Conservation (phyloP, 805 yeast genomes). For the Sugiyamaella floridensis region DNA sequence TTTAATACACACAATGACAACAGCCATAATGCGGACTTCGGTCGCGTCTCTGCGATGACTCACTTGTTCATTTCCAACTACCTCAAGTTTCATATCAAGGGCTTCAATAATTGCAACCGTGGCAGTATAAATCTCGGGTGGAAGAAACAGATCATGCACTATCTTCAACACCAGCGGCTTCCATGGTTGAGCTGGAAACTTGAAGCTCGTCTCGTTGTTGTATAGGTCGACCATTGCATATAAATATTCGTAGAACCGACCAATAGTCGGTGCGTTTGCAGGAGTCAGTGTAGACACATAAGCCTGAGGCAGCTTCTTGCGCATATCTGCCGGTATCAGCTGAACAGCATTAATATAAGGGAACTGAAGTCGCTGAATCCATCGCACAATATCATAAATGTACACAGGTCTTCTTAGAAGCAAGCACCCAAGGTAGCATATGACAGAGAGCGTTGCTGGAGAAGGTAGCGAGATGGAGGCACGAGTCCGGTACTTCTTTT, state of each 20-base stretch:
- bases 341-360: slow-evolving; percentile 19
- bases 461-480: neutral
- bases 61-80: neutral
- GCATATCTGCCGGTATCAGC: slow-evolving; percentile 14
- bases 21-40: slow-evolving; percentile 10
- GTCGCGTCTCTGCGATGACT: slow-evolving; percentile 5
- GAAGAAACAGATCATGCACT: slow-evolving; percentile 39
- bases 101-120: neutral
- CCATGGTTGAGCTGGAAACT: slow-evolving; percentile 24
- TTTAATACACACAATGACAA: slow-evolving; percentile 12
- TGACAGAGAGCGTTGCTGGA: neutral
- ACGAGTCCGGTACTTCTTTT: neutral
- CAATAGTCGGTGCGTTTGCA: slow-evolving; percentile 4
- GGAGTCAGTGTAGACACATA: slow-evolving; percentile 10
- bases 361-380: slow-evolving; percentile 29
- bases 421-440: slow-evolving; percentile 21
- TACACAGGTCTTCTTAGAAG: slow-evolving; percentile 22
- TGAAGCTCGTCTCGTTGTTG: slow-evolving; percentile 3
- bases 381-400: slow-evolving; percentile 22
- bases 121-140: slow-evolving; percentile 42
- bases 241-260: neutral
- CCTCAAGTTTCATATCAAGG: neutral
- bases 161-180: slow-evolving; percentile 38
- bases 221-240: slow-evolving; percentile 4
- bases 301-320: slow-evolving; percentile 5